Evolutionary conservation across 2,329 filamentous ascomycete species (phyloP).

Genomic region (Davidsoniella virescens): DNA sequence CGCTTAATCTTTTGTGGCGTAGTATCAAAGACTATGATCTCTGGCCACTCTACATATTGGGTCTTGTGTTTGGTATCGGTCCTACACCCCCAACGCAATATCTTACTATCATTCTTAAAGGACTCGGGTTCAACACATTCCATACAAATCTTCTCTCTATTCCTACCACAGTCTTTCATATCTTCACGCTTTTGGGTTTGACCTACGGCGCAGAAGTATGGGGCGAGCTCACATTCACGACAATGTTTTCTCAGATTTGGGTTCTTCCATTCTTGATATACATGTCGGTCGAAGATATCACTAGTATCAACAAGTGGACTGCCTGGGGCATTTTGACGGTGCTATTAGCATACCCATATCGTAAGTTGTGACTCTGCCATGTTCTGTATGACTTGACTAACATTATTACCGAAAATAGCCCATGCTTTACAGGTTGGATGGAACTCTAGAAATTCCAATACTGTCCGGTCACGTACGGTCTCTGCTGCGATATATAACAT

Average conservation of each 20-base stretch:
- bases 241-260: slow-evolving; percentile 34
- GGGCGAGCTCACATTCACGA: slow-evolving; percentile 27
- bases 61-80: slow-evolving; percentile 32
- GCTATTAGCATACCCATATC: slow-evolving; percentile 21
- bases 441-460: slow-evolving; percentile 40
- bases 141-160: slow-evolving; percentile 41
- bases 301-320: slow-evolving; percentile 19
- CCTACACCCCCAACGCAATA: slow-evolving; percentile 29
- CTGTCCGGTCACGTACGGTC: slow-evolving; percentile 41
- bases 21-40: slow-evolving; percentile 40
- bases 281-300: slow-evolving; percentile 21
- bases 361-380: slow-evolving; percentile 12
- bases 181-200: slow-evolving; percentile 27
- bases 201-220: slow-evolving; percentile 30
- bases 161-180: slow-evolving; percentile 22
- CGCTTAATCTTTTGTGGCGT: slow-evolving; percentile 31
- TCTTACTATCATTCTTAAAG: slow-evolving; percentile 34
- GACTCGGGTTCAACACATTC: slow-evolving; percentile 35
- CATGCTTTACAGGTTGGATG: slow-evolving; percentile 41
- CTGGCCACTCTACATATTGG: slow-evolving; percentile 38
- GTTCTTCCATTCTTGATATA: slow-evolving; percentile 35
- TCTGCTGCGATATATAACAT: slow-evolving; percentile 41
- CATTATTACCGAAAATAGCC: slow-evolving; percentile 15
- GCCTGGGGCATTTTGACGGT: slow-evolving; percentile 21
- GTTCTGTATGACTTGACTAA: not conserved